Base-by-base conservation (phyloP, 371 early-diverging fungal species). In the Mucor irregularis region DNA sequence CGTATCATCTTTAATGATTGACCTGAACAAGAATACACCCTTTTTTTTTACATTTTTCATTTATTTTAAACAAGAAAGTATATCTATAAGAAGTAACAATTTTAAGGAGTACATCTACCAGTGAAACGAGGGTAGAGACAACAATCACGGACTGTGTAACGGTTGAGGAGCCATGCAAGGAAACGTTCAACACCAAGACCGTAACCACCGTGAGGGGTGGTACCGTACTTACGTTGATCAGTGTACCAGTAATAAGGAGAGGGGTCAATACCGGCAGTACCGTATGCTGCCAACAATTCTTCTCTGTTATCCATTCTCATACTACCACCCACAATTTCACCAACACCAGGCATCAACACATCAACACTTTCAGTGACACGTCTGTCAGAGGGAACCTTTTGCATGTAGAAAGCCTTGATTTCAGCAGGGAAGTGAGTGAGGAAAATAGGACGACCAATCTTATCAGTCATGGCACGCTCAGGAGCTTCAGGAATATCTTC, bases 341-440 rank as follows among this genome's bases (percentile, higher is more conserved):
- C 99, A 47, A 99, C 99, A 60, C 88, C 90, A 33, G 99, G 99
- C 91, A 99, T 98, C 68, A 99, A 86, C 29, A 99, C 88, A 79
- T 99, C 99, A 26, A 97, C 96, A 61, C 92, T 91, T 81, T 99
- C 97, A 13, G 99, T 99, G 37, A 95, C 81, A 4, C 90, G 78
- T 24, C 73, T 77, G 64, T 95, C 93, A 13, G 91, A 87, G 47
- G 83, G 82, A 68, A 90, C 90, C 47, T 88, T 83, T 72, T 93
- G 94, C 99, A 99, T 99, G 81, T 99, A 99, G 86, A 99, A 99
- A n/a, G 93, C 83, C 87, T 99, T 99, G 82, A 98, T 96, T 53
- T 95, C 96, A 21, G 87, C 93, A 30, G 99, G 99, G 91, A 99
- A 99, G 51, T 93, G 88, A 72, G 93, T 93, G 50, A 99, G 78